A percentile compares a stretch with the other conserved stretches of the same genome.
Evolutionary conservation across 208 protist species (phyloP).

Genomic region (Wallacemonas sp.): DNA sequence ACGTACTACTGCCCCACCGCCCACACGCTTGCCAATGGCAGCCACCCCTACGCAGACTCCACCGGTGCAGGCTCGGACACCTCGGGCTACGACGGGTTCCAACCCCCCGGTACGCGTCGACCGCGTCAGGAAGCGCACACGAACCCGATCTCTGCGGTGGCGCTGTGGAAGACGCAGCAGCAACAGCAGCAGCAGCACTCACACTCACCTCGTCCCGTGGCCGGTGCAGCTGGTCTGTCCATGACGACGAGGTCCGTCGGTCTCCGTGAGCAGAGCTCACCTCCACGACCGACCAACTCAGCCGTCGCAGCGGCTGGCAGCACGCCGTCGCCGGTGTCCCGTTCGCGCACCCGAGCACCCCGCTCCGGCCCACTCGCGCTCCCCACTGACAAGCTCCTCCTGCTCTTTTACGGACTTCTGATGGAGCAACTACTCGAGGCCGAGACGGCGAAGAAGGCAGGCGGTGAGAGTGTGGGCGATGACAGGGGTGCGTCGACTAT

Average conservation of each 20-base stretch:
- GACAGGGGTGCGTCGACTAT: too few species aligned
- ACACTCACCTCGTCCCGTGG: too few species aligned
- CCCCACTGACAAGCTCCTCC: constrained; percentile 33
- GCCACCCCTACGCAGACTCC: not conserved
- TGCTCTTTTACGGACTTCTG: constrained; percentile 49
- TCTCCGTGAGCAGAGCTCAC: not conserved
- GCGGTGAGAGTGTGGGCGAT: too few species aligned
- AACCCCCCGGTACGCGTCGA: too few species aligned
- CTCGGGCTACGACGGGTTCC: not conserved
- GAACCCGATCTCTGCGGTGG: constrained; percentile 8
- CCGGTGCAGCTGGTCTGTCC: too few species aligned
- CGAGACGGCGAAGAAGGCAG: not conserved
- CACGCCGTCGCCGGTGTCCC: not conserved
- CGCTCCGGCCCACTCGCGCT: constrained; percentile 9
- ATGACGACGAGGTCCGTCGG: not conserved
- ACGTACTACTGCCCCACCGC: not conserved
- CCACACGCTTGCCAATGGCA: not conserved
- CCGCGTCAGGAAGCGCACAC: not conserved
- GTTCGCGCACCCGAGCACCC: not conserved
- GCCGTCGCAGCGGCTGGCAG: not conserved
- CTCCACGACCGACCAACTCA: not conserved
- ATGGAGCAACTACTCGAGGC: constrained; percentile 26
- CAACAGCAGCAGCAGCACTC: constrained; percentile 1
- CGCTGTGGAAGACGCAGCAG: constrained; percentile 4
- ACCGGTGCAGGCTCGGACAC: not conserved